Evolutionary conservation across 257 asterid species (phyloP), one percentile per base, ranked within the genome.

Genomic region (Petrea volubilis): DNA sequence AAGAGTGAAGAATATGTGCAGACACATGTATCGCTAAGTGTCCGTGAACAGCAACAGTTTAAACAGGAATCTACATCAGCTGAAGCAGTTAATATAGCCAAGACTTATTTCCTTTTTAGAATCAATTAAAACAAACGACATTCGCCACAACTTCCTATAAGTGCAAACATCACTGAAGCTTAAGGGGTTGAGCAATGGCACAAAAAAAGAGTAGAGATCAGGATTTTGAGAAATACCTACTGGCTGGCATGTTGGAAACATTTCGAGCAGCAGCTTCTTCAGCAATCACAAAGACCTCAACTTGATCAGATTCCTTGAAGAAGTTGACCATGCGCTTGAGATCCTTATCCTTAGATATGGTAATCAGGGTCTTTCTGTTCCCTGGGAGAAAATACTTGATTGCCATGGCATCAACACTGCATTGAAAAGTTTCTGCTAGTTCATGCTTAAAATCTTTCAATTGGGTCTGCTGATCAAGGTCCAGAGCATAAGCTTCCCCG

Each of bases 311-410:
- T 25, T 95, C 96, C 82, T 89, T 87, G 74, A 89, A 92, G 81
- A 91, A 91, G 86, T 92, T 92, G 61, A 95, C 77, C 98, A 95
- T 91, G 56, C 98, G 97, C 78, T 90, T 83, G 44, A 95, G 92
- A 69, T 95, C 99, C 89, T 95, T 95, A 70, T 95, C 96, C 82
- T 95, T 95, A 0, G 98, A 91, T 58, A 95, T 80, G 8, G 95
- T 95, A 34, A 95, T 95, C 81, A 95, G 84, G 40, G 97, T 94
- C 87, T 91, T 91, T 33, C 86, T 85, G 77, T 95, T 95, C 53
- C 97, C 99, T 0, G 97, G 98, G 65, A 95, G 95, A 63, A 95
- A 92, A 78, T 95, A 95, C 80, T 95, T 95, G 71, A 95, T 84
- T 15, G 88, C 68, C 87, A 95, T 81, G 56, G 81, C 85, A 78